phyloP scores from a whole-genome alignment of 164 flowering plant genomes.

The Tinospora cordifolia region DNA sequence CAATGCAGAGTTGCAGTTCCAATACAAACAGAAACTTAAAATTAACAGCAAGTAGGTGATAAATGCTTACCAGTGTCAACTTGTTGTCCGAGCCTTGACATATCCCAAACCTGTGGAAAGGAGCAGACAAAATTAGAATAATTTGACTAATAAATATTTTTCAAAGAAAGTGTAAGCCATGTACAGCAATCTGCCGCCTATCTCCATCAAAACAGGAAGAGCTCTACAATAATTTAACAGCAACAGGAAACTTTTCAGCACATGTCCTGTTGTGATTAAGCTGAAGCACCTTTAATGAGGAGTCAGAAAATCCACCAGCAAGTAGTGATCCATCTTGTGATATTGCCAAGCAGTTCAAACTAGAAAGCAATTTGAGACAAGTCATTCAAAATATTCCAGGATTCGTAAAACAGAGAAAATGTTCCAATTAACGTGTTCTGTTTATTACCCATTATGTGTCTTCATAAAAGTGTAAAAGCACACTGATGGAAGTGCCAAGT shows the following conservation, averaged over 20 bases:
- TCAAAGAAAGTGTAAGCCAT: neutral
- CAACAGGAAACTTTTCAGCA: neutral
- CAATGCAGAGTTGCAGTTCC: no score
- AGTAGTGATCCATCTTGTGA: conserved; percentile 94
- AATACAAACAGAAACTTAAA: neutral
- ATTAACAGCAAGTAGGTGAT: neutral
- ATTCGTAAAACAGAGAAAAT: neutral
- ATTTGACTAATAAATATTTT: neutral
- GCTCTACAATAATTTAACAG: neutral
- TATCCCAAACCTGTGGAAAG: conserved; percentile 80
- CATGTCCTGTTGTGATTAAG: neutral
- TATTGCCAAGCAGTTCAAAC: conserved; percentile 83
- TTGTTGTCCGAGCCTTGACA: conserved; percentile 85
- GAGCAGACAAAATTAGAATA: conserved; percentile 1
- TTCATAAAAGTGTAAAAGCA: conserved; percentile 91
- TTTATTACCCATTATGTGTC: conserved; percentile 72
- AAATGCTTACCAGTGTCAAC: conserved; percentile 44
- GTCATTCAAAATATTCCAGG: conserved; percentile 8
- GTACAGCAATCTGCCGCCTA: neutral
- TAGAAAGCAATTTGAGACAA: conserved; percentile 22
- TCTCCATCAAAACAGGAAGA: neutral
- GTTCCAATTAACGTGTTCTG: neutral
- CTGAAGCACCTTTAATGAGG: conserved; percentile 73
- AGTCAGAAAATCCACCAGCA: conserved; percentile 99
- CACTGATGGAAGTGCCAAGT: conserved; percentile 76